Evolutionary conservation across 768 basidiomycete species (phyloP).

Genomic region (Suillus variegatus): DNA sequence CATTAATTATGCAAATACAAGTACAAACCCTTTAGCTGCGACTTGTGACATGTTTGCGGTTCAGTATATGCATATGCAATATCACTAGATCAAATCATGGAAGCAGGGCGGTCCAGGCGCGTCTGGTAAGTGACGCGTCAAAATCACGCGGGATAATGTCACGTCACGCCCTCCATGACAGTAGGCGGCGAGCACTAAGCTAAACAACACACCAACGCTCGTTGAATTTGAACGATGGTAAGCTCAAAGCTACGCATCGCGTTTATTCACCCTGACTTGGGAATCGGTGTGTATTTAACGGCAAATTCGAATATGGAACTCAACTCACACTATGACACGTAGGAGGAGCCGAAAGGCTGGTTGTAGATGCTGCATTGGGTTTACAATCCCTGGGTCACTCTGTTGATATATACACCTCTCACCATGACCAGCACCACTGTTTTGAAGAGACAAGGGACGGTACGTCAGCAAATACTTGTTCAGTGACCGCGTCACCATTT

Average conservation of each 20-base stretch:
- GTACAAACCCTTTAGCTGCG: not conserved
- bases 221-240: slow-evolving; percentile 3
- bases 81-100: not conserved
- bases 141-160: slow-evolving; percentile 2
- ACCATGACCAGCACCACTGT: slow-evolving; percentile 84
- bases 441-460: slow-evolving; percentile 95
- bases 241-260: slow-evolving; percentile 53
- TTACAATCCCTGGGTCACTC: slow-evolving; percentile 82
- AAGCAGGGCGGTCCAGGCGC: not conserved
- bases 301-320: not conserved
- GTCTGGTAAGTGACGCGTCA: slow-evolving; percentile 1
- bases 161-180: slow-evolving; percentile 2
- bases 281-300: slow-evolving; percentile 64
- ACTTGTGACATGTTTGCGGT: not conserved
- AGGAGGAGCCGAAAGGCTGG: slow-evolving; percentile 95
- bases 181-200: no score
- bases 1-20: not conserved
- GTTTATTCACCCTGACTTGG: slow-evolving; percentile 93
- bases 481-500: not conserved
- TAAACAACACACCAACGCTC: not conserved
- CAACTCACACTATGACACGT: slow-evolving; percentile 7
- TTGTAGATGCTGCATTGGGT: slow-evolving; percentile 93
- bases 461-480: slow-evolving; percentile 32
- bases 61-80: not conserved
- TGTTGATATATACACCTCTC: slow-evolving; percentile 90